Base-by-base conservation (phyloP, 768 basidiomycete genomes). In the Leucogyrophana mollusca region DNA sequence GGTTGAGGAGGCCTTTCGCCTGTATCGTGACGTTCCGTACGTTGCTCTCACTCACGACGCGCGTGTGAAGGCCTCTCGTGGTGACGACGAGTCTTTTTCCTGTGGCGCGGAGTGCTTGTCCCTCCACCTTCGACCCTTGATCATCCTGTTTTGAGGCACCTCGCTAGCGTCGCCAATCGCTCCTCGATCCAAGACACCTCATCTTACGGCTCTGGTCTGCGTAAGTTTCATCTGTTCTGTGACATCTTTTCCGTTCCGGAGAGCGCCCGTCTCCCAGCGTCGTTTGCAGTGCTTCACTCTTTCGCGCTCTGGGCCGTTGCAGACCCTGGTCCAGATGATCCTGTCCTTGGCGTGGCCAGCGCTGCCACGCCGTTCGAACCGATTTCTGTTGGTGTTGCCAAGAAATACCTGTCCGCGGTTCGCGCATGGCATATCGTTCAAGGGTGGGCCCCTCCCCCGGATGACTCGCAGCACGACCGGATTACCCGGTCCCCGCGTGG, bases 381-480 rank as follows among this genome's bases (percentile, higher is more conserved):
- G 3, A 56, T 73, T 0, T 55, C 66, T 0, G 52, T 62, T 0
- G 16, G 37, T 0, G 55, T 53, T 0, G 60, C 54, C 0, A 18
- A 42, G 8, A 73, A 71, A 41, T 73, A 73, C 46, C 58, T 73
- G 8, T 49, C 66, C 3, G 70, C 58, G 0, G 52, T 73, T 1
- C 43, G 64, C 2, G 72, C 69, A 0, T 73, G 70, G 69, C 71
- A 72, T 40, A 40, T 70, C 2, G 62, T 56, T 0, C 71, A 73
- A 43, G 70, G 66, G 0, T 73, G 69, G 71, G 63, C 61, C 1
- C 52, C 54, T 2, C 69, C 69, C 1, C 47, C 48, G 1, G 49
- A 41, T 1, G 21, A 62, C 1, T 14, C 21, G 1, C 49, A 64
- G 16, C 42, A 37, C 0, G 27, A 46, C 0, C 39, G 46, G 10